Evolutionary conservation across 2,329 filamentous ascomycete species (phyloP), one percentile per base, ranked within the genome.

Genomic region (Botrytis deweyae): DNA sequence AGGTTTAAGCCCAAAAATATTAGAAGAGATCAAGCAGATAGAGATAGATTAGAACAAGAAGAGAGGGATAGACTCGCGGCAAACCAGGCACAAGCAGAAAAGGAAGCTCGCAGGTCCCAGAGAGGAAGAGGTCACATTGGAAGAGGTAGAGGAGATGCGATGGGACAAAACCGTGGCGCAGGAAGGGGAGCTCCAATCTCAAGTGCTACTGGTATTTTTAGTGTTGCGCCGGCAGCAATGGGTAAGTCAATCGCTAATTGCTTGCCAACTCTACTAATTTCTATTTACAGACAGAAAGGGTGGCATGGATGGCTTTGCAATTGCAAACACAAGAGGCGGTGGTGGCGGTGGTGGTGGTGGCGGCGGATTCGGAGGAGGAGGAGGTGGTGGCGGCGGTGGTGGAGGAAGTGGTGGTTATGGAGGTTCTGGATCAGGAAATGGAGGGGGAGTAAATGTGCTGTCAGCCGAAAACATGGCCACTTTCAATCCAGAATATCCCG

Each of bases 1-100:
- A 80, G 77, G 74, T 82, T 81, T 73, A 82, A 81, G 72, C 81
- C 81, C 8, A 80, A 79, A 58, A 76, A 73, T 75, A 72, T 80
- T n/a, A 73, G 80, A 58, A 76, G 79, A 74, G 76, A 77, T 75
- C 75, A 74, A 40, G 73, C 58, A 9, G 79, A 80, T 68, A 73
- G 78, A 59, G 76, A 80, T 14, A 76, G 77, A 44, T 67, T 79
- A 42, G 77, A 72, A 25, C 59, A 72, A 33, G 72, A 77, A 18
- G 77, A 76, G 46, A 72, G 73, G 72, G 74, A 72, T 74, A 74
- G 67, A 66, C 77, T 73, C 18, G 76, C 67, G 72, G 61, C 73
- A 25, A 70, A 61, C 33, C 77, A 75, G 20, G 75, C 71, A 49
- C 72, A 76, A 68, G 75, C 44, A 73, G 62, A 76, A 72, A 58